phyloP scores from a whole-genome alignment of 306 rosid genomes.

The Fragaria nilgerrensis region DNA sequence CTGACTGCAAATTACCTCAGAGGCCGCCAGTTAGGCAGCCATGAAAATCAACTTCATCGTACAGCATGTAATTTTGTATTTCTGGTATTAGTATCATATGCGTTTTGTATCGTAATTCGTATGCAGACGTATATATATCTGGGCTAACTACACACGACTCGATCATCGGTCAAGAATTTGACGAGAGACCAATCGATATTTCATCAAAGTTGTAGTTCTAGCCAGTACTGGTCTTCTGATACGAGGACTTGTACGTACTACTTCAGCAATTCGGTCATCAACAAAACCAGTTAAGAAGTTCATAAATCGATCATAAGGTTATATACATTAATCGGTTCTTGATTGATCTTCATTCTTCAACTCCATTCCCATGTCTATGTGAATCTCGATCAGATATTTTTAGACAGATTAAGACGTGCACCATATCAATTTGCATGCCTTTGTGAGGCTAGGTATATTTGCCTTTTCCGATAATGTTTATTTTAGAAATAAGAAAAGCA shows the following conservation, averaged over 20 bases:
- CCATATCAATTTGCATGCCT: not conserved
- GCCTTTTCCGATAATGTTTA: not conserved
- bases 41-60: not conserved
- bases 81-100: too few relatives aligned
- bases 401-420: not conserved
- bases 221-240: not conserved
- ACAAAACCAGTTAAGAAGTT: not conserved
- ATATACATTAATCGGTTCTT: too few relatives aligned
- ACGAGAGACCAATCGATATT: not conserved
- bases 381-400: not conserved
- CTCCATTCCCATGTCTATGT: not conserved
- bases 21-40: slow-evolving; percentile 29
- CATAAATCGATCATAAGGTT: too few relatives aligned
- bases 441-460: not conserved
- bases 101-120: too few relatives aligned
- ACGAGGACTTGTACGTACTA: not conserved
- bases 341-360: not conserved
- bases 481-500: not conserved
- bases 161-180: not conserved
- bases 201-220: not conserved
- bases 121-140: too few relatives aligned
- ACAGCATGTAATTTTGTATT: too few relatives aligned
- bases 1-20: not conserved
- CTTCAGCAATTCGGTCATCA: not conserved
- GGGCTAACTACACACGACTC: not conserved